Evolutionary conservation across 1,284 basidiomycete genomes (phyloP), one percentile per base, ranked within the genome.

Genomic region (Cutaneotrichosporon sp.): DNA sequence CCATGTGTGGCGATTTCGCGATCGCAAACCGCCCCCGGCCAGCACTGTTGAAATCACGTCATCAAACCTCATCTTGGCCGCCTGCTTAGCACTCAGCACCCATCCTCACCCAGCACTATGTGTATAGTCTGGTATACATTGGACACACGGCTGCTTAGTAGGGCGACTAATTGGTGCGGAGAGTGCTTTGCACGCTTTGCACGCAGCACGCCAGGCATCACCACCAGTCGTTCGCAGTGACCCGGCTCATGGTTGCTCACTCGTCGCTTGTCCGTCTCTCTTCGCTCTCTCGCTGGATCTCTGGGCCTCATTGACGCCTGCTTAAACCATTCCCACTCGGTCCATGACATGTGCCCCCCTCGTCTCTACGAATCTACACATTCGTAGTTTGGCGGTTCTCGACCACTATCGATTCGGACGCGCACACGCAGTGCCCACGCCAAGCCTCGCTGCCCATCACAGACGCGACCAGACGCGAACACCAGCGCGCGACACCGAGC

Each of bases 31-130:
- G 45, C 45, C 27, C 29, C 50, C 31, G 9, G 29, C 16, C n/a
- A 33, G 20, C 50, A 52, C 45, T 16, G 47, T 31, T n/a, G 27
- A 38, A 45, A 58, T 42, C 56, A 58, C 56, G 56, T 52, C 56
- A 58, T 58, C 56, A 51, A 52, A 43, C 38, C 56, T 58, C 56
- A 58, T 58, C 36, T 31, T 24, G 25, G 9, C 38, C 9, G 16
- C 16, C 25, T 10, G 14, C 25, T 50, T 3, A n/a, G 47, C 18
- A 25, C 8, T 14, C 10, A 9, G 25, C 18, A 31, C 47, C n/a
- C n/a, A n/a, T n/a, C n/a, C n/a, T n/a, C n/a, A n/a, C n/a, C n/a
- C n/a, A n/a, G n/a, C n/a, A n/a, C n/a, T n/a, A n/a, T 6, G 16
- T 50, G 20, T 16, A 31, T 27, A 27, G 47, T 27, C 47, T 24